phyloP scores from a whole-genome alignment of 768 basidiomycete species.

The Termitomyces sp. region DNA sequence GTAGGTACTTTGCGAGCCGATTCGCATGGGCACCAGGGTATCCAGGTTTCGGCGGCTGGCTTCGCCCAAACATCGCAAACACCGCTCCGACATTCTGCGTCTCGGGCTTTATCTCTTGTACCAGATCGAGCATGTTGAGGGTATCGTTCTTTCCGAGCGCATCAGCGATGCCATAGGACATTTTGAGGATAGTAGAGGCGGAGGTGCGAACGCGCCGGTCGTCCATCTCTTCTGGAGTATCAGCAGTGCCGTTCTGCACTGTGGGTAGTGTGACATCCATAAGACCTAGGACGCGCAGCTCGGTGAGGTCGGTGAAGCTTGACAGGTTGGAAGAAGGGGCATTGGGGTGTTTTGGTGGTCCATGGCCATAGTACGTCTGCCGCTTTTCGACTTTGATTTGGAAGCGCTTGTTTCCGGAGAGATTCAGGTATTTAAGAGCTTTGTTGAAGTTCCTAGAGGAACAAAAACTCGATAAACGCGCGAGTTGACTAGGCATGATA shows the following conservation, averaged over 20 bases:
- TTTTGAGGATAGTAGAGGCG: constrained; percentile 77
- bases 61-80: constrained; percentile 93
- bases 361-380: constrained; percentile 5
- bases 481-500: too few species aligned
- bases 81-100: constrained; percentile 71
- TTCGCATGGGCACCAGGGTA: constrained; percentile 51
- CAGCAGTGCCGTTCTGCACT: constrained; percentile 35
- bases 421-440: constrained; percentile 87
- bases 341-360: constrained; percentile 18
- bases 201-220: constrained; percentile 92
- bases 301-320: constrained; percentile 81
- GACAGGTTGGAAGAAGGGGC: constrained; percentile 34
- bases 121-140: constrained; percentile 88
- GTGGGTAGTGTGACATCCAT: constrained; percentile 92
- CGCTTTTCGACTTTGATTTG: constrained; percentile 69
- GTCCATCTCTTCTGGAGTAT: constrained; percentile 79
- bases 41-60: constrained; percentile 37
- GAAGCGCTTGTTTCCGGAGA: constrained; percentile 94
- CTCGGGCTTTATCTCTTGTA: constrained; percentile 69
- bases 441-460: constrained; percentile 88
- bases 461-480: too few species aligned
- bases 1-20: constrained; percentile 74
- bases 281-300: constrained; percentile 87
- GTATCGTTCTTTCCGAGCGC: constrained; percentile 75
- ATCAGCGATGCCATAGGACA: constrained; percentile 97